Percentiles rank a stretch among this genome's conserved stretches.
Conservation (phyloP, 2,329 filamentous ascomycete genomes). For the Sporothrix curviconia region DNA sequence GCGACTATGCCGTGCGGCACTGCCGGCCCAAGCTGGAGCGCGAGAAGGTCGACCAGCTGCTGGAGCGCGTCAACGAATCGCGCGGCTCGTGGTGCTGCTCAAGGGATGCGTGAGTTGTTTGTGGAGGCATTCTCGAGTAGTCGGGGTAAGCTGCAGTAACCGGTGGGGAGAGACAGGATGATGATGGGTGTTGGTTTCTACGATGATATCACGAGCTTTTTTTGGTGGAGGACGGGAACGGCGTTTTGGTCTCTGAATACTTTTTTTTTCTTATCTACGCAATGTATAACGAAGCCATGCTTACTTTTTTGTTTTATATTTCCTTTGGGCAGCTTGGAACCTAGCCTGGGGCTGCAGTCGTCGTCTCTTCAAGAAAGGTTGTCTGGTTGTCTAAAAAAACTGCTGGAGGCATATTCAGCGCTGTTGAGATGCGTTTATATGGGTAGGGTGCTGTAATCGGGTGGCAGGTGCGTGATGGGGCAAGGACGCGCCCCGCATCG, state of each 20-base stretch:
- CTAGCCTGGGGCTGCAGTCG: too few relatives aligned
- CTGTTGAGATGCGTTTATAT: too few relatives aligned
- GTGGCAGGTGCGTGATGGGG: too few relatives aligned
- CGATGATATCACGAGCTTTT: too few relatives aligned
- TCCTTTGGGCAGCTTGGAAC: not conserved
- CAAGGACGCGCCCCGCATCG: not conserved
- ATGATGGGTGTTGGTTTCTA: too few relatives aligned
- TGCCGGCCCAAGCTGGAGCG: slow-evolving; percentile 75
- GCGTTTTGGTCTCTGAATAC: not conserved
- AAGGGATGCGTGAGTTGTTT: slow-evolving; percentile 82
- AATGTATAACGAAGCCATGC: not conserved
- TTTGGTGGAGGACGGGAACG: not conserved
- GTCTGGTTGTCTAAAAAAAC: too few relatives aligned
- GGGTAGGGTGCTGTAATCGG: not conserved
- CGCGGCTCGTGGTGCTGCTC: slow-evolving; percentile 61
- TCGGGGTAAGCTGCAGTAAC: slow-evolving; percentile 26
- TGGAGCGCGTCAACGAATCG: slow-evolving; percentile 75
- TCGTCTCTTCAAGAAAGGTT: too few relatives aligned
- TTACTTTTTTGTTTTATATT: not conserved
- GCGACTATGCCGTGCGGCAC: slow-evolving; percentile 79
- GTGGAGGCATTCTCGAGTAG: slow-evolving; percentile 59
- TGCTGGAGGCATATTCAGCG: too few relatives aligned
- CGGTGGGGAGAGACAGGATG: not conserved
- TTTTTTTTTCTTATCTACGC: not conserved
- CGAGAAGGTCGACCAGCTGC: slow-evolving; percentile 68